These are phyloP conservation scores for Lentinula raphanica DNA, from an alignment of 768 basidiomycete genomes.

Conservation along the genomic window DNA sequence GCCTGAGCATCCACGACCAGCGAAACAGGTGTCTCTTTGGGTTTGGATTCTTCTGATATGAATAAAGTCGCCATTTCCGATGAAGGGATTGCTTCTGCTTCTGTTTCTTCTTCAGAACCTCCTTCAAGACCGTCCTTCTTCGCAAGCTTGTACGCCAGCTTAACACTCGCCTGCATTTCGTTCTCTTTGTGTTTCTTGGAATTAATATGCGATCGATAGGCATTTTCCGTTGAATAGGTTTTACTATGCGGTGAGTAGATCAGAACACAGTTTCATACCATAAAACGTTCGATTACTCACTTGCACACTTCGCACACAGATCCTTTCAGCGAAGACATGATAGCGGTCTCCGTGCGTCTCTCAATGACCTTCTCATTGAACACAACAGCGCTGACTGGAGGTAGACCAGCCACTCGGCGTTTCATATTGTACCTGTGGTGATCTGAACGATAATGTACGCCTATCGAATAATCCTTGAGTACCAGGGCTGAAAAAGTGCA, in stretches of 20 bases:
- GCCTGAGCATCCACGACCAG: slow-evolving; percentile 29
- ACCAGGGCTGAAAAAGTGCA: background rate
- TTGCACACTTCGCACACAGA: slow-evolving; percentile 76
- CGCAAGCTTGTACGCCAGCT: background rate
- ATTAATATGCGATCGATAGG: slow-evolving; percentile 79
- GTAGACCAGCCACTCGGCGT: slow-evolving; percentile 84
- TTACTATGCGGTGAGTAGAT: slow-evolving; percentile 49
- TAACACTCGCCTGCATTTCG: slow-evolving; percentile 43
- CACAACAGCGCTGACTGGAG: slow-evolving; percentile 68
- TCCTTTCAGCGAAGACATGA: slow-evolving; percentile 54
- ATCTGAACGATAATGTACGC: slow-evolving; percentile 87
- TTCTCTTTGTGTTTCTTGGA: slow-evolving; percentile 89
- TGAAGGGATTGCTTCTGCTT: slow-evolving; percentile 10
- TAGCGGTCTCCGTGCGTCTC: slow-evolving; percentile 67
- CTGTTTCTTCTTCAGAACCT: slow-evolving; percentile 15
- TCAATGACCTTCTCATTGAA: slow-evolving; percentile 91
- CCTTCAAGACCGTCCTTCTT: slow-evolving; percentile 10
- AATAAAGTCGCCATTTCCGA: slow-evolving; percentile 7
- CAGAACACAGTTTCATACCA: background rate
- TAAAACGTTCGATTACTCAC: slow-evolving; percentile 40
- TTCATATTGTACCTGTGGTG: slow-evolving; percentile 99
- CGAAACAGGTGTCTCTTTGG: slow-evolving; percentile 8
- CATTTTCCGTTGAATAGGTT: slow-evolving; percentile 82
- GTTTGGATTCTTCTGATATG: background rate
- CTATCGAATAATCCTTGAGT: slow-evolving; percentile 29